A percentile compares a stretch with the other conserved stretches of the same genome.
These are phyloP conservation scores for Monosporascus sp. DNA, from an alignment of 2,329 filamentous ascomycete species.

Conservation along the genomic window DNA sequence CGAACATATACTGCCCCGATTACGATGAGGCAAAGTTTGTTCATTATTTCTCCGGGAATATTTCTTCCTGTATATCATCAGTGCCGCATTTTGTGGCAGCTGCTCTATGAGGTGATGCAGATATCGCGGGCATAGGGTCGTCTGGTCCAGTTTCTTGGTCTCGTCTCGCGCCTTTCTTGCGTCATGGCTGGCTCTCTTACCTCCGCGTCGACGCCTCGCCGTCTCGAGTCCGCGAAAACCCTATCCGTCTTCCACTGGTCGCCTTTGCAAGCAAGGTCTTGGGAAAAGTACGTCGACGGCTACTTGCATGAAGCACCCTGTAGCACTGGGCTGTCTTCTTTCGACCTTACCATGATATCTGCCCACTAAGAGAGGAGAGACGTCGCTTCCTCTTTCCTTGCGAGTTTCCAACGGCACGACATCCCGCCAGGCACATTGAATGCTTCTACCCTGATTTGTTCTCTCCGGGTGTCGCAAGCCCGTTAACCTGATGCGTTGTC, in stretches of 20 bases:
- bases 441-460: not conserved
- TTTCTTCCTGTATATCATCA: too few relatives aligned
- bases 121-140: too few relatives aligned
- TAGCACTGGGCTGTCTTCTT: not conserved
- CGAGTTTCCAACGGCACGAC: not conserved
- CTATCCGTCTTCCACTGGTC: not conserved
- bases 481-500: not conserved
- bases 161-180: not conserved
- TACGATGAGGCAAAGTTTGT: too few relatives aligned
- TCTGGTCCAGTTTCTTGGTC: too few relatives aligned
- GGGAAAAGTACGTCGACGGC: not conserved
- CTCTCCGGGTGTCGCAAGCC: not conserved
- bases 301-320: not conserved
- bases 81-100: too few relatives aligned
- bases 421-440: not conserved
- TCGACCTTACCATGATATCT: not conserved
- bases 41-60: too few relatives aligned
- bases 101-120: too few relatives aligned
- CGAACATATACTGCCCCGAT: too few relatives aligned
- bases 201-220: not conserved
- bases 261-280: not conserved
- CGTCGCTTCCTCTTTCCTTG: not conserved
- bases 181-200: not conserved
- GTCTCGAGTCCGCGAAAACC: not conserved
- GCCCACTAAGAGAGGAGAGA: not conserved